Evolutionary conservation across 129 eudicot genomes (phyloP).

Genomic region (Silybum marianum): DNA sequence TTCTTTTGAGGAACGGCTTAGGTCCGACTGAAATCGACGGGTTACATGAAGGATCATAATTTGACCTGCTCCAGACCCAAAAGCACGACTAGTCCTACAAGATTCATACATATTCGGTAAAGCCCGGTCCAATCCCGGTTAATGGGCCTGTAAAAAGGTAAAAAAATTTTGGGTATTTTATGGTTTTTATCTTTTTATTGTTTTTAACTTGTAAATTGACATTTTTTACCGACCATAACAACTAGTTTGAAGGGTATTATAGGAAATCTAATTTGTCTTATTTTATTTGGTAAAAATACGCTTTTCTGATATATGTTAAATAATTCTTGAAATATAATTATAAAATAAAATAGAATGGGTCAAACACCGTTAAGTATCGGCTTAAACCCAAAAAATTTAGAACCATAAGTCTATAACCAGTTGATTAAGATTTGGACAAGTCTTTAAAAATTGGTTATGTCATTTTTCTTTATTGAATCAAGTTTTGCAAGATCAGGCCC

Average conservation of each 20-base stretch:
- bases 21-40: background rate
- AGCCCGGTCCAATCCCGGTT: background rate
- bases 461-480: too few relatives aligned
- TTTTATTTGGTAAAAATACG: background rate
- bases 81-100: background rate
- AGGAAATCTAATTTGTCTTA: background rate
- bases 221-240: background rate
- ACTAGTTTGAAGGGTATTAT: background rate
- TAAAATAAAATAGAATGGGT: background rate
- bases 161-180: background rate
- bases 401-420: background rate
- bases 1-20: background rate
- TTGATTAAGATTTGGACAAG: background rate
- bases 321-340: background rate
- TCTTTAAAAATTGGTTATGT: background rate
- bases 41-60: background rate
- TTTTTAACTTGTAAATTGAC: background rate
- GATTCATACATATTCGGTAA: too few relatives aligned
- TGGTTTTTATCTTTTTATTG: background rate
- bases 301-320: too few relatives aligned
- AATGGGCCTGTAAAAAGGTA: background rate
- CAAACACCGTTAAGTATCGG: background rate
- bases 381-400: background rate
- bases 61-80: background rate
- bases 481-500: background rate